phyloP scores from a whole-genome alignment of 768 basidiomycete species.

The Pilatotrama ljubarskyi region DNA sequence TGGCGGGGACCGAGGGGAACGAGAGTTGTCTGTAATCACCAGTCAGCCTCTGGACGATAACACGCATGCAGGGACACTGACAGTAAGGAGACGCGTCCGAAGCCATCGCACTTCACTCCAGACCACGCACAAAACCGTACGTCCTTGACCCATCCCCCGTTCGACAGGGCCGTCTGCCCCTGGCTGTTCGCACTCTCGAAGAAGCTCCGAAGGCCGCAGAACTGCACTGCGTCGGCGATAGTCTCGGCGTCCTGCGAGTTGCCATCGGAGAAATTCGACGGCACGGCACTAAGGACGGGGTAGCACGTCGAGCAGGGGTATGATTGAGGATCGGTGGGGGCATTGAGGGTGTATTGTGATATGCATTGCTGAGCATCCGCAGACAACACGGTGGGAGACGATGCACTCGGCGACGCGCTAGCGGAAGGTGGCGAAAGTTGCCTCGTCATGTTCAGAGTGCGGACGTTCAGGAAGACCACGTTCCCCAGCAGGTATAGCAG shows the following conservation, averaged over 20 bases:
- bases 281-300: constrained; percentile 39
- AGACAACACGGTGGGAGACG: constrained; percentile 36
- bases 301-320: constrained; percentile 52
- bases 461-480: constrained; percentile 38
- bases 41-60: constrained; percentile 3
- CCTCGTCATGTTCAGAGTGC: constrained; percentile 25
- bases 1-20: constrained; percentile 49
- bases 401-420: constrained; percentile 23
- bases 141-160: constrained; percentile 47
- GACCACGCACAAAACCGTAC: constrained; percentile 47
- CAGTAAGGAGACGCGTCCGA: constrained; percentile 43
- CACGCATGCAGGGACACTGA: constrained; percentile 28
- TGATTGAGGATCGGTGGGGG: constrained; percentile 40
- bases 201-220: constrained; percentile 47
- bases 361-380: constrained; percentile 45
- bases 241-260: constrained; percentile 36
- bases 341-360: constrained; percentile 46
- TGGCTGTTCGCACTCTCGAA: constrained; percentile 39
- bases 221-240: constrained; percentile 43
- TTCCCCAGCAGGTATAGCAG: constrained; percentile 47
- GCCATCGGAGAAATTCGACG: constrained; percentile 35
- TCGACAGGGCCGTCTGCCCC: constrained; percentile 41
- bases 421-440: neutral
- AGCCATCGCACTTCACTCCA: constrained; percentile 45
- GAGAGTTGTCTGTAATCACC: constrained; percentile 35